phyloP scores from a whole-genome alignment of 805 yeast genomes.

The Blastobotrys robertii region DNA sequence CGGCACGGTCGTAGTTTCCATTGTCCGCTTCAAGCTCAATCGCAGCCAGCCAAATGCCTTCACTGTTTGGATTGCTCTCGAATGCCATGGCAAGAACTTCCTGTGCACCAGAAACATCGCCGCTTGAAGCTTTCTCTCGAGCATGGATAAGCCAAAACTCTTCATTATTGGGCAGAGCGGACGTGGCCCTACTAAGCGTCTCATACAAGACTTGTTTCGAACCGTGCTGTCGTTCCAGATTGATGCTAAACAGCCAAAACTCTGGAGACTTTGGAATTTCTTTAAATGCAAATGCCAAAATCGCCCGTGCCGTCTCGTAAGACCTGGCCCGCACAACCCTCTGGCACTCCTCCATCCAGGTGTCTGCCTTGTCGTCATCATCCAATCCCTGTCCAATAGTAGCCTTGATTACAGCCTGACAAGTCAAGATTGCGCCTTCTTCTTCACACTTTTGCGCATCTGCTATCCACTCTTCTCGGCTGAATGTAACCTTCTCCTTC shows the following conservation, averaged over 20 bases:
- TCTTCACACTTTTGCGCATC: slow-evolving; percentile 47
- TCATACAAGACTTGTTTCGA: slow-evolving; percentile 27
- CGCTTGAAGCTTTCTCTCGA: slow-evolving; percentile 50
- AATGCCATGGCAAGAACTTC: slow-evolving; percentile 42
- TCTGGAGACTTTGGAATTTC: slow-evolving; percentile 34
- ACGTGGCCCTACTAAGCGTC: slow-evolving; percentile 46
- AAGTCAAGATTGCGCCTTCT: slow-evolving; percentile 37
- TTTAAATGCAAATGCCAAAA: slow-evolving; percentile 38
- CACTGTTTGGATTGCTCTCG: slow-evolving; percentile 34
- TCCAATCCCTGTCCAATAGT: slow-evolving; percentile 30
- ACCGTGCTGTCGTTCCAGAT: slow-evolving; percentile 24
- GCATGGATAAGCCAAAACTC: slow-evolving; percentile 60
- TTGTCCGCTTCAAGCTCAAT: slow-evolving; percentile 49
- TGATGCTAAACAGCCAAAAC: slow-evolving; percentile 20
- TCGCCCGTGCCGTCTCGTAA: slow-evolving; percentile 36
- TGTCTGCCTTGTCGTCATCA: slow-evolving; percentile 17
- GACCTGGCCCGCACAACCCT: slow-evolving; percentile 19
- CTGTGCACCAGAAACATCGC: slow-evolving; percentile 44
- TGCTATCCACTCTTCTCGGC: slow-evolving; percentile 41
- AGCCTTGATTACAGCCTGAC: slow-evolving; percentile 43
- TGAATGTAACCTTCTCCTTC: slow-evolving; percentile 15
- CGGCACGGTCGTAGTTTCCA: slow-evolving; percentile 30
- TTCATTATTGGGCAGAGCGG: slow-evolving; percentile 39
- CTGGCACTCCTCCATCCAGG: slow-evolving; percentile 33
- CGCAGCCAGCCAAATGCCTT: slow-evolving; percentile 62